Evolutionary conservation across 2,329 filamentous ascomycete species (phyloP).

Genomic region (Pestalotiopsis sp.): DNA sequence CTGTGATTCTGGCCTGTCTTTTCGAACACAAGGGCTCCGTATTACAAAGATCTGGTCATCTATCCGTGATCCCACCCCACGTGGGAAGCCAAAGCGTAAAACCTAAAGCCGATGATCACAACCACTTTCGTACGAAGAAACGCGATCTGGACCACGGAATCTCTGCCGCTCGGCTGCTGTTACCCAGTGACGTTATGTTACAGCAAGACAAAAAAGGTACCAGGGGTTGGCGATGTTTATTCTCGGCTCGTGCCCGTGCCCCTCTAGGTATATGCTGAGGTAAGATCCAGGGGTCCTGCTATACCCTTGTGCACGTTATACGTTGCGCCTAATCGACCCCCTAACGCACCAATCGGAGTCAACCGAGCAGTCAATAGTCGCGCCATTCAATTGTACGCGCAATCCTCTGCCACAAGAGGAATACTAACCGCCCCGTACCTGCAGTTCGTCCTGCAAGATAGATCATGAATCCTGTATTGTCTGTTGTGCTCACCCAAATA

Average conservation of each 20-base stretch:
- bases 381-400: neutral
- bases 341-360: neutral
- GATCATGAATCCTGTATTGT: constrained; percentile 3
- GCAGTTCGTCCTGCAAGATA: constrained; percentile 1
- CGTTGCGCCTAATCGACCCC: neutral
- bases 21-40: neutral
- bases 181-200: neutral
- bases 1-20: neutral
- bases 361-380: constrained; percentile 10
- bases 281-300: neutral
- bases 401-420: constrained; percentile 4
- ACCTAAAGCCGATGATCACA: neutral
- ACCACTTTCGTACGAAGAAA: neutral
- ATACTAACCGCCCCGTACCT: constrained; percentile 2
- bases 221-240: neutral
- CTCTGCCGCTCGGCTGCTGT: neutral
- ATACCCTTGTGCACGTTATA: neutral
- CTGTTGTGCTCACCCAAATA: neutral
- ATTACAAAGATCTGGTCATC: neutral
- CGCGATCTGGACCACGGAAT: neutral
- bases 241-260: neutral
- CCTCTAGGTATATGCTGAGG: neutral
- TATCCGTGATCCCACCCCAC: neutral
- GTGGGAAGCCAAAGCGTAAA: neutral
- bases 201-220: neutral